Percentiles rank a stretch among this genome's conserved stretches.
Conservation (phyloP, 257 asterid genomes). For the Solanum paucissectum region DNA sequence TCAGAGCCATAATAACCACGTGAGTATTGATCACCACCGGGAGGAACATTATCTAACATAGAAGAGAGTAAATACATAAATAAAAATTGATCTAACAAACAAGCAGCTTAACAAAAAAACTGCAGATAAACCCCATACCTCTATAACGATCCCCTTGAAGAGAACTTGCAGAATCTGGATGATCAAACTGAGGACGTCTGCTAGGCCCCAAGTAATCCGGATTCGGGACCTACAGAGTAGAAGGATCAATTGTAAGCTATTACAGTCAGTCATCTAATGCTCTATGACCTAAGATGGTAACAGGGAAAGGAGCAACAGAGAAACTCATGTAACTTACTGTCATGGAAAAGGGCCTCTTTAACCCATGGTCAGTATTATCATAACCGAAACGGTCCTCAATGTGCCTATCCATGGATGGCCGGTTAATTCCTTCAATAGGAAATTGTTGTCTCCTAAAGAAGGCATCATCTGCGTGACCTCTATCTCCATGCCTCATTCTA, state of each 20-base stretch:
- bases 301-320: neutral
- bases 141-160: conserved; percentile 22
- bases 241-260: neutral
- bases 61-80: neutral
- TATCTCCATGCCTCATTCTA: conserved; percentile 25
- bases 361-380: conserved; percentile 34
- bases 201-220: conserved; percentile 39
- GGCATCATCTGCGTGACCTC: conserved; percentile 25
- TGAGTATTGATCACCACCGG: conserved; percentile 19
- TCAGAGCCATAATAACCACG: conserved; percentile 37
- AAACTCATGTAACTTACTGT: conserved; percentile 22
- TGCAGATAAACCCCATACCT: conserved; percentile 17
- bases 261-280: neutral
- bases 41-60: conserved; percentile 24
- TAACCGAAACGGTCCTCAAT: conserved; percentile 26
- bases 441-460: conserved; percentile 33
- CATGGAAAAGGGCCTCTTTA: conserved; percentile 41
- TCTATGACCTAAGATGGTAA: neutral
- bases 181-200: conserved; percentile 35
- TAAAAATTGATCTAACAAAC: neutral
- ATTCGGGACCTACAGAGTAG: conserved; percentile 29
- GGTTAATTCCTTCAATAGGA: conserved; percentile 28
- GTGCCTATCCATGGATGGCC: conserved; percentile 33
- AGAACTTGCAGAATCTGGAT: conserved; percentile 27
- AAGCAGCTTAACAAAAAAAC: conserved; percentile 3